Percentiles rank a stretch among this genome's conserved stretches.
Evolutionary conservation across 2,329 filamentous ascomycete species (phyloP).

Genomic region (Aureobasidium pullulans): DNA sequence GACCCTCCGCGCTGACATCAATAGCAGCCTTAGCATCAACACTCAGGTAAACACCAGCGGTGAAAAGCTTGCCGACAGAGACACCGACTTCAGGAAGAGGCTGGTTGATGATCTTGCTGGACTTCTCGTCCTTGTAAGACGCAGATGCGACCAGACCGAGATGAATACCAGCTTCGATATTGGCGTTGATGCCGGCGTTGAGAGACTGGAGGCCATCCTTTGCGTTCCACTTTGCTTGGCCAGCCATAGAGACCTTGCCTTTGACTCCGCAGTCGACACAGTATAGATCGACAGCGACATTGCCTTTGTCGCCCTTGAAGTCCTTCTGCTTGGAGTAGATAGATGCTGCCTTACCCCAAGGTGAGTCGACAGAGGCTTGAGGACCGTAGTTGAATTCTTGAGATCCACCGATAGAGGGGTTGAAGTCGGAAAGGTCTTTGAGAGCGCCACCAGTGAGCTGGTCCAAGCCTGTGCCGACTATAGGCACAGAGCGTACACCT

Average conservation of each 20-base stretch:
- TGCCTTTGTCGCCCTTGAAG: neutral
- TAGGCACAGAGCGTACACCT: neutral
- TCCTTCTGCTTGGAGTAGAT: neutral
- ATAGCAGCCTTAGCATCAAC: neutral
- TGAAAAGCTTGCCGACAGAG: neutral
- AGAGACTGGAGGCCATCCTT: neutral
- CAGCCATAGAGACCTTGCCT: neutral
- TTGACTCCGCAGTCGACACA: constrained; percentile 1
- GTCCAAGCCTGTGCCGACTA: neutral
- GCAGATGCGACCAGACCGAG: neutral
- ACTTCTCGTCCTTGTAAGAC: neutral
- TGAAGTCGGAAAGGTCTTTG: neutral
- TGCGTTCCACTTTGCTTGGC: neutral
- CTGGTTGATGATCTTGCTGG: neutral
- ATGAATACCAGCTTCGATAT: neutral
- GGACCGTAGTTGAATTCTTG: neutral
- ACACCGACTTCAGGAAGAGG: neutral
- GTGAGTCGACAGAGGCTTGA: neutral
- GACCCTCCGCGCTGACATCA: neutral
- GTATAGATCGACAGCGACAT: neutral
- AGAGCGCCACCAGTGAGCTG: neutral
- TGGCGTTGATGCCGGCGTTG: neutral
- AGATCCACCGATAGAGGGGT: neutral
- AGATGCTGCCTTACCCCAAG: constrained; percentile 2
- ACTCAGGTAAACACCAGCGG: neutral